These are phyloP conservation scores for Aureococcus anophagefferens DNA, from an alignment of 108 stramenopile genomes.

Conservation along the genomic window DNA sequence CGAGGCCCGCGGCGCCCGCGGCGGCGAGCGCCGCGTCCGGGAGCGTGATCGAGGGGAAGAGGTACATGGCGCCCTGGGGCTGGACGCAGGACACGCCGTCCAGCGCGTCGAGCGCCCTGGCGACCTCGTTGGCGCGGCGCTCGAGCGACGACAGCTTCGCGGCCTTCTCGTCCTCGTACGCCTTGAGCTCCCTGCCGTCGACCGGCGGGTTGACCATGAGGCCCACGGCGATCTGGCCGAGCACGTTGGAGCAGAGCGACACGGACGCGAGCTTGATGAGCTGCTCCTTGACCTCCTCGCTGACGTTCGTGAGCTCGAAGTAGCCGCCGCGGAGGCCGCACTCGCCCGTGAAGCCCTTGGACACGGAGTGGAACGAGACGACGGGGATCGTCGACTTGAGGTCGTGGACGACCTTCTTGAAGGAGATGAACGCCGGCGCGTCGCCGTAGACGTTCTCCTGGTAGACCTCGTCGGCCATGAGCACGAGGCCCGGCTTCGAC, in stretches of 20 bases:
- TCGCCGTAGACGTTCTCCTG: conserved; percentile 79
- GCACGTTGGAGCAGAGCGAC: conserved; percentile 67
- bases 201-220: conserved; percentile 78
- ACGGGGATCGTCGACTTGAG: conserved; percentile 59
- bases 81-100: conserved; percentile 80
- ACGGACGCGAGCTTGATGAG: conserved; percentile 82
- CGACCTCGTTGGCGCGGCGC: conserved; percentile 65
- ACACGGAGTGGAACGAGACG: conserved; percentile 78
- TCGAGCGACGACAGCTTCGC: conserved; percentile 61
- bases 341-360: conserved; percentile 85
- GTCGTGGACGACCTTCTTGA: conserved; percentile 66
- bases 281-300: conserved; percentile 66
- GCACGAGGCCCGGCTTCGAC: conserved; percentile 57
- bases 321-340: conserved; percentile 89
- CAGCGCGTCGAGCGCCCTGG: conserved; percentile 68
- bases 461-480: conserved; percentile 89
- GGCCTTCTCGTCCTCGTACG: conserved; percentile 38
- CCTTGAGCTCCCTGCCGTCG: conserved; percentile 41
- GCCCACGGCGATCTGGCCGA: conserved; percentile 78
- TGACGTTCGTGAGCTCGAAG: conserved; percentile 73
- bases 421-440: conserved; percentile 59
- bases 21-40: conserved; percentile 65
- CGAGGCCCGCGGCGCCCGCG: conserved; percentile 49
- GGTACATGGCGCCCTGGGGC: conserved; percentile 92
- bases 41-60: conserved; percentile 75